These are phyloP conservation scores for Linum tenue DNA, from an alignment of 345 rosid genomes.

Conservation along the genomic window DNA sequence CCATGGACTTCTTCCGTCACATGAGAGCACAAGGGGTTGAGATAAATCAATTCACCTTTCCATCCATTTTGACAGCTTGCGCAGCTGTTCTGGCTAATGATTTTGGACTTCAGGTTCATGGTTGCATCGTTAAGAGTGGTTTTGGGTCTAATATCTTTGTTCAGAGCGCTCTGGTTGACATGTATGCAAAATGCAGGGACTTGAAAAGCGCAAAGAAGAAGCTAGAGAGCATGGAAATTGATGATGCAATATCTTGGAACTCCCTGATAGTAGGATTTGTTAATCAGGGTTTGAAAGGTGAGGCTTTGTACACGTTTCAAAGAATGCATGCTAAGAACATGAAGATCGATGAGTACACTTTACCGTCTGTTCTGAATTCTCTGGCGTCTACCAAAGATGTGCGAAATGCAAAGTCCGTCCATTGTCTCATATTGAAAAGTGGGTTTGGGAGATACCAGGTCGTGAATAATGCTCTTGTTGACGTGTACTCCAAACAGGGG, in stretches of 20 bases:
- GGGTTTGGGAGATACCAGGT: slow-evolving; percentile 53
- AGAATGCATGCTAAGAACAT: slow-evolving; percentile 51
- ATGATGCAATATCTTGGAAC: slow-evolving; percentile 72
- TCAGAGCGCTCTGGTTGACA: slow-evolving; percentile 68
- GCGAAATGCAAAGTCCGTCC: slow-evolving; percentile 43
- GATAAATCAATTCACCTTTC: slow-evolving; percentile 71
- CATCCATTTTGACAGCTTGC: slow-evolving; percentile 68
- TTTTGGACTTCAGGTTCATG: slow-evolving; percentile 69
- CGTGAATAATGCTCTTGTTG: slow-evolving; percentile 77
- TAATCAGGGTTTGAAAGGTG: slow-evolving; percentile 48
- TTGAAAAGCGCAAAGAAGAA: slow-evolving; percentile 45
- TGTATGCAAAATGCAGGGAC: slow-evolving; percentile 77
- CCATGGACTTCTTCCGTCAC: slow-evolving; percentile 49
- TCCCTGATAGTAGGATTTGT: slow-evolving; percentile 71
- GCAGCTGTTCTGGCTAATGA: slow-evolving; percentile 35
- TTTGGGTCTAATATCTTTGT: slow-evolving; percentile 55
- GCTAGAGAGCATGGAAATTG: slow-evolving; percentile 38
- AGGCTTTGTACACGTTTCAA: slow-evolving; percentile 54
- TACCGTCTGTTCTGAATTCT: slow-evolving; percentile 62
- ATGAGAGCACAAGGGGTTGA: slow-evolving; percentile 50
- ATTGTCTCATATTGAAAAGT: slow-evolving; percentile 60
- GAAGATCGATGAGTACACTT: slow-evolving; percentile 57
- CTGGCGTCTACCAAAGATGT: slow-evolving; percentile 39
- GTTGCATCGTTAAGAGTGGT: slow-evolving; percentile 57
- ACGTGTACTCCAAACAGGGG: slow-evolving; percentile 80